Percentiles rank a stretch among this genome's conserved stretches.
phyloP scores from a whole-genome alignment of 306 rosid genomes.

The Pueraria montana region DNA sequence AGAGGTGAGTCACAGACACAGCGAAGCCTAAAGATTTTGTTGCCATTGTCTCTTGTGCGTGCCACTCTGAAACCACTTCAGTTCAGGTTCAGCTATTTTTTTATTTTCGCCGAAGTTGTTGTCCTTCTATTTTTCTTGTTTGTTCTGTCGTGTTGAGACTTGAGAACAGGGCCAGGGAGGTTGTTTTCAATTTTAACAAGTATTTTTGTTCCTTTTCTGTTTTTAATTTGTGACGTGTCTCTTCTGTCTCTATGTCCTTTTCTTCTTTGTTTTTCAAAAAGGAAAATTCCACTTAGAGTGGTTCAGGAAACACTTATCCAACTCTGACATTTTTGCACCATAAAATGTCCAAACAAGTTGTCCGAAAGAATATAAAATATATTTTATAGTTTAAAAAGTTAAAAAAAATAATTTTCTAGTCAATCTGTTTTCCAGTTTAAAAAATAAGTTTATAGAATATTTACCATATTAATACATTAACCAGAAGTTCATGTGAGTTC shows the following conservation, averaged over 20 bases:
- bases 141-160: no score
- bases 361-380: not conserved
- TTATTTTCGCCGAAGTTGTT: no score
- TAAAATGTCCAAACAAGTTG: not conserved
- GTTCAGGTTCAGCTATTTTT: no score
- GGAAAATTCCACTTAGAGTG: not conserved
- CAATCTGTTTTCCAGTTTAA: no score
- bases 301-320: not conserved
- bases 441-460: no score
- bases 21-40: slow-evolving; percentile 53
- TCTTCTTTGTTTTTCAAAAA: not conserved
- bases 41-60: slow-evolving; percentile 47
- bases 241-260: not conserved
- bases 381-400: no score
- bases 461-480: no score
- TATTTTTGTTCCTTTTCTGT: not conserved
- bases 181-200: not conserved
- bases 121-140: no score
- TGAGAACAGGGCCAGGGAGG: no score
- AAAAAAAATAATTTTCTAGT: not conserved
- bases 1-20: slow-evolving; percentile 35
- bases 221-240: not conserved
- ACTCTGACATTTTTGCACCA: not conserved
- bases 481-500: no score
- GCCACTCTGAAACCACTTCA: not conserved